Conservation (phyloP, 1,284 basidiomycete species). For the Microbotryum scabiosae region DNA sequence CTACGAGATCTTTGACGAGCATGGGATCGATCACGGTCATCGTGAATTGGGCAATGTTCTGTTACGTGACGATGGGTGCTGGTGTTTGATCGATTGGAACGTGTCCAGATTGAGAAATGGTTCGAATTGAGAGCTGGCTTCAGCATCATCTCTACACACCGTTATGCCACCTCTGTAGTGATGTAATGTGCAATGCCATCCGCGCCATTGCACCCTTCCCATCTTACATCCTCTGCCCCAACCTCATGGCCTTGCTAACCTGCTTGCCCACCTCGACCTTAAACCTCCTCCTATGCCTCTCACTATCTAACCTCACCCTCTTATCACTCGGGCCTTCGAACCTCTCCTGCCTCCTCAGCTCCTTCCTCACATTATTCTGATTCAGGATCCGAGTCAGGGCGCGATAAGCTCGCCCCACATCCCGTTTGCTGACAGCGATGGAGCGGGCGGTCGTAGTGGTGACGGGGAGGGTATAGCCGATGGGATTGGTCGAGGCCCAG, state of each 20-base stretch:
- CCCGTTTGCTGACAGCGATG: conserved; percentile 14
- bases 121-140: too few relatives aligned
- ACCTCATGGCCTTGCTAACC: conserved; percentile 22
- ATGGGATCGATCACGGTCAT: too few relatives aligned
- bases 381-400: conserved; percentile 20
- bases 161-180: too few relatives aligned
- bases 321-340: conserved; percentile 28
- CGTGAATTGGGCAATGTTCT: too few relatives aligned
- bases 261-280: conserved; percentile 30
- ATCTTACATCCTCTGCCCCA: neutral
- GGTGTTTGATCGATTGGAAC: too few relatives aligned
- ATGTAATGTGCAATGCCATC: too few relatives aligned
- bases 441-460: conserved; percentile 21
- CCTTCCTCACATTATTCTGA: conserved; percentile 26
- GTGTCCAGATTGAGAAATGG: too few relatives aligned
- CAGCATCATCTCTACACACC: too few relatives aligned
- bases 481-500: conserved; percentile 5
- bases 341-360: conserved; percentile 22
- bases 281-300: conserved; percentile 30
- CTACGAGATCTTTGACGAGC: too few relatives aligned
- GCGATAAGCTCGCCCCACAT: conserved; percentile 25
- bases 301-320: conserved; percentile 24
- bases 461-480: conserved; percentile 18
- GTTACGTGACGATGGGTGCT: too few relatives aligned
- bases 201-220: too few relatives aligned